Conservation (phyloP, 2,329 filamentous ascomycete genomes). For the Alternaria novae-zelandiae region DNA sequence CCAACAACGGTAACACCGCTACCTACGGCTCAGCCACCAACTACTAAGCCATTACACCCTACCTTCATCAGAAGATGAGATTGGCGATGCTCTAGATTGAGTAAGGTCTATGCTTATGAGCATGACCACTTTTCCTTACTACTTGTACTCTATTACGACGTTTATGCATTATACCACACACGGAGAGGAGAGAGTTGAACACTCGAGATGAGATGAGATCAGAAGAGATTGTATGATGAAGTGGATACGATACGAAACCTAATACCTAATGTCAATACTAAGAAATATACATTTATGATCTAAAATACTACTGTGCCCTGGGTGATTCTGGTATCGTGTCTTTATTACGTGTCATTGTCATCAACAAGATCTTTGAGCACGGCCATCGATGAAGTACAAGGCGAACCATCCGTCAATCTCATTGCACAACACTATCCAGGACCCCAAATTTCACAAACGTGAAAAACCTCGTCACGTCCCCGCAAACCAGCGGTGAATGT, state of each 20-base stretch:
- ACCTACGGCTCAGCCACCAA: constrained; percentile 30
- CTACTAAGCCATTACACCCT: constrained; percentile 8
- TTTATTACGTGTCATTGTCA: background rate
- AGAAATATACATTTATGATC: background rate
- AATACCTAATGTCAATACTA: constrained; percentile 21
- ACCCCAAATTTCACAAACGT: no score
- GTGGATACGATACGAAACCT: constrained; percentile 1
- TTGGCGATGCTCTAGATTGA: background rate
- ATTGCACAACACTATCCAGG: no score
- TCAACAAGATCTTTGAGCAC: background rate
- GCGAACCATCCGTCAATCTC: background rate
- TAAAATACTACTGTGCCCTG: background rate
- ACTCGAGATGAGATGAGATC: background rate
- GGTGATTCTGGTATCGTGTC: background rate
- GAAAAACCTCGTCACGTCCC: accelerated
- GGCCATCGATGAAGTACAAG: background rate
- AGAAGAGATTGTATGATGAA: constrained; percentile 12
- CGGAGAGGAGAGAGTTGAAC: constrained; percentile 2
- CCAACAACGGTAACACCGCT: constrained; percentile 43
- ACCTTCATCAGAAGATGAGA: background rate
- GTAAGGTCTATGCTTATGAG: background rate
- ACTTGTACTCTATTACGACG: constrained; percentile 11
- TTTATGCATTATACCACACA: constrained; percentile 35
- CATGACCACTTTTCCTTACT: background rate
- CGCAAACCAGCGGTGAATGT: background rate